phyloP scores from a whole-genome alignment of 2,329 filamentous ascomycete genomes.

The Didymella glomerata region DNA sequence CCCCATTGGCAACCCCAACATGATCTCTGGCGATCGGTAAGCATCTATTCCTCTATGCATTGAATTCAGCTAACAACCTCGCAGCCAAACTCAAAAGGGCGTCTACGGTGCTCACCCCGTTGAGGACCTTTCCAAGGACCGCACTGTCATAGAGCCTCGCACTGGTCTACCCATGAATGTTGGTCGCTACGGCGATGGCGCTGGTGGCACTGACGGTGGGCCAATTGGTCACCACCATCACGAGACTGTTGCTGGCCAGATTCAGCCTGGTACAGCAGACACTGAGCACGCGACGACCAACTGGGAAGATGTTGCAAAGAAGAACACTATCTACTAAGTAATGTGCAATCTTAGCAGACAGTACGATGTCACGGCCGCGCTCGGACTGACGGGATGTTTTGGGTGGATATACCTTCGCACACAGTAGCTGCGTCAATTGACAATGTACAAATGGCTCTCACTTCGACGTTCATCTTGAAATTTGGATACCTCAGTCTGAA shows the following conservation, averaged over 20 bases:
- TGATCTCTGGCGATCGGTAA: conserved; percentile 44
- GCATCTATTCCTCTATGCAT: conserved; percentile 4
- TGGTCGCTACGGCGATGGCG: conserved; percentile 49
- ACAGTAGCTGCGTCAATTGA: not conserved
- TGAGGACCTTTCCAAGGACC: conserved; percentile 28
- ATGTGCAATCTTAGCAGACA: not conserved
- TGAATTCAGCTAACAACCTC: not conserved
- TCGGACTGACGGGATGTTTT: not conserved
- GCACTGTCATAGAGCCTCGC: conserved; percentile 48
- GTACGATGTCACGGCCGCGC: not conserved
- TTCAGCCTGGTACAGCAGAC: conserved; percentile 18
- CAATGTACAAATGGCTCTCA: not conserved
- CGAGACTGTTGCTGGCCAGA: not conserved
- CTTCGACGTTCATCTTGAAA: too few species aligned
- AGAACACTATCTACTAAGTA: conserved; percentile 37
- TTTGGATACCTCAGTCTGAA: too few species aligned
- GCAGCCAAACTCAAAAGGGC: conserved; percentile 30
- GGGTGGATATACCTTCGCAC: not conserved
- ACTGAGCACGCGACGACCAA: conserved; percentile 28
- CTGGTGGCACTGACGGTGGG: conserved; percentile 51
- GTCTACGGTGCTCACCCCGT: conserved; percentile 34
- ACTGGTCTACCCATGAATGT: conserved; percentile 55
- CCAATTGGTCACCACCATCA: conserved; percentile 28
- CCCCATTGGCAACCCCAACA: conserved; percentile 37
- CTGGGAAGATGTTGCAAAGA: conserved; percentile 40